Percentiles rank a stretch among this genome's conserved stretches.
Conservation (phyloP, 495 filamentous ascomycete species). For the Hypoxylon lienhwacheense region DNA sequence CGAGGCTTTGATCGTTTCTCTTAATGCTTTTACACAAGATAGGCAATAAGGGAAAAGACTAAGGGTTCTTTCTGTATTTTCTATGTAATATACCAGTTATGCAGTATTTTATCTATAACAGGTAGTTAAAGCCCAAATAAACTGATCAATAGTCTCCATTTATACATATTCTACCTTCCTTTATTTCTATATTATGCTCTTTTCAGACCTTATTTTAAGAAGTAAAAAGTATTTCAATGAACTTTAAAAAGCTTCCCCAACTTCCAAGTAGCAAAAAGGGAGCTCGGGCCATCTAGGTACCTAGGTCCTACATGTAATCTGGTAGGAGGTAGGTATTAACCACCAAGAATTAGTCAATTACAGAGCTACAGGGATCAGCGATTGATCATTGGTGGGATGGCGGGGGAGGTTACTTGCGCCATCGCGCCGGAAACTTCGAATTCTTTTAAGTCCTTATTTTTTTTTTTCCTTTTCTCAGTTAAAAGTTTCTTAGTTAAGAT, state of each 20-base stretch:
- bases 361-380: constrained; percentile 20
- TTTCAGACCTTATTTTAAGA: no score
- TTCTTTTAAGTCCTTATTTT: constrained; percentile 2
- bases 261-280: no score
- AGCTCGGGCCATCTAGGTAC: constrained; percentile 19
- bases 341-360: neutral
- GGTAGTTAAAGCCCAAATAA: neutral
- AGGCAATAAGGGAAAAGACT: no score
- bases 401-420: constrained; percentile 8
- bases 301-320: no score
- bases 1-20: no score
- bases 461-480: neutral
- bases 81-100: no score
- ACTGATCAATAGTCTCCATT: neutral
- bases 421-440: constrained; percentile 12
- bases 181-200: neutral
- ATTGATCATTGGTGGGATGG: neutral
- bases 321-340: no score
- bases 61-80: no score
- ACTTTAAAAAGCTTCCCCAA: neutral
- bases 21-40: no score
- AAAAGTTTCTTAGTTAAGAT: no score
- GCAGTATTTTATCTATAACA: neutral
- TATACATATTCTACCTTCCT: neutral
- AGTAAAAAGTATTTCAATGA: no score